Evolutionary conservation across 441 rosid species (phyloP), one percentile per base, ranked within the genome.

Genomic region (Raphanus hybrid): DNA sequence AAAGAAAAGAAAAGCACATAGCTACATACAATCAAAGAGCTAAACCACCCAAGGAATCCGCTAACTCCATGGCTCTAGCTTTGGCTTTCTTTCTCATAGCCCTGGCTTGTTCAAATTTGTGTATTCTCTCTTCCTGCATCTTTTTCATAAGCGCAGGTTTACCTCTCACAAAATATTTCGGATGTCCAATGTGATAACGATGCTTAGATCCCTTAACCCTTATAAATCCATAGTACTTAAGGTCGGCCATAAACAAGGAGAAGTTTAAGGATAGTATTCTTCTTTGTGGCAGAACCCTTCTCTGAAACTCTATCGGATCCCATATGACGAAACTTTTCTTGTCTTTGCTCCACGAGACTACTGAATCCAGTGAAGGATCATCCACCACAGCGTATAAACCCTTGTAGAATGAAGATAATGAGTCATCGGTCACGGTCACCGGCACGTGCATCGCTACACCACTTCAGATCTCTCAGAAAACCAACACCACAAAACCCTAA

Each of bases 251-350:
- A 12, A 48, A 48, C 15, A 48, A 4, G 16, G 54, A n/a, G 54
- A 48, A 12, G n/a, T 48, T 48, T 48, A n/a, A 41, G 48, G 48
- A 41, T 3, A 0, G 48, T 41, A 41, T 41, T 41, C 48, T 41
- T 41, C n/a, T 41, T 41, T 41, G 2, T 48, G 54, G 54, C 54
- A 48, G 54, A n/a, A 48, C 15, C 15, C 54, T 48, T 48, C 54
- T 48, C 54, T 48, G 54, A 48, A 48, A 48, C 54, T 48, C 54
- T 48, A n/a, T 48, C 16, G 54, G 54, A 48, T 48, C 54, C 54
- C 54, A 48, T 12, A 48, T 48, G 52, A 45, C 4, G 52, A 45
- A 45, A 45, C 52, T 45, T 45, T 12, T 45, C 52, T 45, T 45
- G 15, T 45, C 4, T 12, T 45, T 45, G 52, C 52, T 45, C 52